A percentile compares a stretch with the other conserved stretches of the same genome.
Evolutionary conservation across 1,139 yeast genomes (phyloP).

Genomic region (Citeromyces hawaiiensis): DNA sequence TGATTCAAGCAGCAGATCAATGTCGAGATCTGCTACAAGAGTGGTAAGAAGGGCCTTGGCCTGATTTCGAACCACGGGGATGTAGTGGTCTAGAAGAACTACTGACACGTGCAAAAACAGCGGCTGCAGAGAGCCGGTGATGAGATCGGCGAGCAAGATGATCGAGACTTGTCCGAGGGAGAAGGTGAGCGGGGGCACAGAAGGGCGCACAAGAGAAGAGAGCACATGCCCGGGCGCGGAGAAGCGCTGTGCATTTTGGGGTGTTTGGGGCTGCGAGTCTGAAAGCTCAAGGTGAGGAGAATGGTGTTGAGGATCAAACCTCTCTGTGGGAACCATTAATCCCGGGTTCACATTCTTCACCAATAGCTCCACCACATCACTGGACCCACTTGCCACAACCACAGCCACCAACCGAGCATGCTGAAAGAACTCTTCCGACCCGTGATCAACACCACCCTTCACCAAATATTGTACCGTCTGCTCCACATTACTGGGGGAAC

Average conservation of each 20-base stretch:
- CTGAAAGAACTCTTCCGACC: constrained; percentile 66
- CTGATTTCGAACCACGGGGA: constrained; percentile 71
- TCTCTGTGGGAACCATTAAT: constrained; percentile 61
- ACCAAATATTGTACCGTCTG: constrained; percentile 62
- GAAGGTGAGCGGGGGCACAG: constrained; percentile 58
- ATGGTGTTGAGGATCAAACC: too few species aligned
- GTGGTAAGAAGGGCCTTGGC: constrained; percentile 68
- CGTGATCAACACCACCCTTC: constrained; percentile 52
- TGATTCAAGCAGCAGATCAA: constrained; percentile 26
- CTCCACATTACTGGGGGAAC: constrained; percentile 54
- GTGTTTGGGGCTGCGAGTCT: too few species aligned
- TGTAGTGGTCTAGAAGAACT: constrained; percentile 77
- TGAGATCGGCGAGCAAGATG: constrained; percentile 70
- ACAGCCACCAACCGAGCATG: constrained; percentile 72
- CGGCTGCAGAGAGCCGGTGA: constrained; percentile 56
- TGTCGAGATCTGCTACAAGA: constrained; percentile 46
- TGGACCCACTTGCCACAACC: constrained; percentile 46
- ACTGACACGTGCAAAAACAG: constrained; percentile 73
- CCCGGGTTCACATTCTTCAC: constrained; percentile 67
- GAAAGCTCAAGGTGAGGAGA: too few species aligned
- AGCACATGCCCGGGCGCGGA: too few species aligned
- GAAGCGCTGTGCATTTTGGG: too few species aligned
- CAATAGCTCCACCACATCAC: constrained; percentile 47
- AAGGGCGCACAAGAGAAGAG: too few species aligned
- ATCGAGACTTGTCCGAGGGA: constrained; percentile 82